These are phyloP conservation scores for Silene uniflora DNA, from an alignment of 148 eudicot genomes.

Conservation along the genomic window DNA sequence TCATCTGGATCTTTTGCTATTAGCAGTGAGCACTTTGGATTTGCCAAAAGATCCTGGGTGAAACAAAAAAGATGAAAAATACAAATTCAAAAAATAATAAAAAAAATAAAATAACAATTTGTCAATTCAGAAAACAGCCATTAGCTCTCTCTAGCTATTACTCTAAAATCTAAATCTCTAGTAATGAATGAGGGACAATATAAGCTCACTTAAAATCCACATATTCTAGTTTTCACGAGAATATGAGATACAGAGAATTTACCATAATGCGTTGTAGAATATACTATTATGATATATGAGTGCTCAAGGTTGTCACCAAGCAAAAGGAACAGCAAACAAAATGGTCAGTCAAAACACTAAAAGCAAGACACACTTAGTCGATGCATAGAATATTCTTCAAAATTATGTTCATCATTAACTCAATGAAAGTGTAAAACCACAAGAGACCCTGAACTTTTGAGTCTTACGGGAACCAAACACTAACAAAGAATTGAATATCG, in stretches of 20 bases:
- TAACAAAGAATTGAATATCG: not conserved
- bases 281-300: not conserved
- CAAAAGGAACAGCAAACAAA: not conserved
- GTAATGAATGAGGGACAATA: not conserved
- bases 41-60: constrained; percentile 78
- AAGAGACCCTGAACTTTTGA: not conserved
- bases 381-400: not conserved
- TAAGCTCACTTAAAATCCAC: not conserved
- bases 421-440: not conserved
- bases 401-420: not conserved
- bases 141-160: not conserved
- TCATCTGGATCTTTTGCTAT: constrained; percentile 94
- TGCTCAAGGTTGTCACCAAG: not conserved
- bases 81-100: not conserved
- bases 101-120: not conserved
- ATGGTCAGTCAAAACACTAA: not conserved
- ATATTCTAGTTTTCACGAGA: too few relatives aligned
- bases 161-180: too few relatives aligned
- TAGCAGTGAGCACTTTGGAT: constrained; percentile 84
- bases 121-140: not conserved
- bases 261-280: not conserved
- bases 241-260: constrained; percentile 7
- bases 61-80: constrained; percentile 10
- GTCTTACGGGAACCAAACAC: not conserved
- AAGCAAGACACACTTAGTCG: not conserved